Evolutionary conservation across 176 grass and related monocot genomes (phyloP).

Genomic region (Microstegium vimineum): DNA sequence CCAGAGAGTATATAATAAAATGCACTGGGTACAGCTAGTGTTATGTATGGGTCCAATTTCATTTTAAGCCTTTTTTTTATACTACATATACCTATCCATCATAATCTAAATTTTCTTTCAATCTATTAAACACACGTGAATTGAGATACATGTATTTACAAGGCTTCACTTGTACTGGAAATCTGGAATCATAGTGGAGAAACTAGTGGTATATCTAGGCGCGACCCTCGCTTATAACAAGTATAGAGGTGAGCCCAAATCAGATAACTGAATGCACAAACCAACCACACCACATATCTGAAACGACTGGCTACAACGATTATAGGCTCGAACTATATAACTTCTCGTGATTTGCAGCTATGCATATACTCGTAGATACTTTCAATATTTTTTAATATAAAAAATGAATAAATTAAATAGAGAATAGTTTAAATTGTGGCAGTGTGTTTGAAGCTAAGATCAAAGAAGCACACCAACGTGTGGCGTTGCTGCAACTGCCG

Average conservation of each 20-base stretch:
- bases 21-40: not conserved
- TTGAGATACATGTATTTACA: too few species aligned
- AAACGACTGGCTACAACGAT: not conserved
- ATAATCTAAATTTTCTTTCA: too few species aligned
- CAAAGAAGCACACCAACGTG: too few species aligned
- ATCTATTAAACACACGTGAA: too few species aligned
- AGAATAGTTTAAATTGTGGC: not conserved
- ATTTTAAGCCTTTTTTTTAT: too few species aligned
- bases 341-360: not conserved
- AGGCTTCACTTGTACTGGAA: not conserved
- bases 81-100: too few species aligned
- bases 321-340: not conserved
- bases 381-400: not conserved
- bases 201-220: not conserved
- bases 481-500: slow-evolving; percentile 5
- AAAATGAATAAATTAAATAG: not conserved
- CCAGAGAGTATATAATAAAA: too few species aligned
- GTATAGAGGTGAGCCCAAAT: not conserved
- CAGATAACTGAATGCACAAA: not conserved
- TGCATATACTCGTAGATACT: not conserved
- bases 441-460: not conserved
- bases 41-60: not conserved
- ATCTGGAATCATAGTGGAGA: not conserved
- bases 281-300: not conserved
- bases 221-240: not conserved